These are phyloP conservation scores for Sarcodon aspratus DNA, from an alignment of 768 basidiomycete genomes.

Conservation along the genomic window DNA sequence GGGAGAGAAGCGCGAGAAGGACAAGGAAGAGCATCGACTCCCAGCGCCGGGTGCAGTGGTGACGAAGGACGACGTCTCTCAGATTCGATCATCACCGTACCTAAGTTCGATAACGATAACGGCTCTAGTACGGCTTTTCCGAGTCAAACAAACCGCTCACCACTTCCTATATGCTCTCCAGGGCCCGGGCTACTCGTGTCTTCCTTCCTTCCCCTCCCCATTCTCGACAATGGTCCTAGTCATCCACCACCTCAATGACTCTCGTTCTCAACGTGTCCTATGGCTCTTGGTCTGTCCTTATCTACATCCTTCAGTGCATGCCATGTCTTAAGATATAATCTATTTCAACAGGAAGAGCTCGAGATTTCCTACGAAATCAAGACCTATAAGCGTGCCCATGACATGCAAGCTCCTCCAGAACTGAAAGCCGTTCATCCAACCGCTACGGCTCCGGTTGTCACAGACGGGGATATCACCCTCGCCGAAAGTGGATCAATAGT, in stretches of 20 bases:
- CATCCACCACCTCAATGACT: conserved; percentile 35
- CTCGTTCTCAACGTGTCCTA: conserved; percentile 37
- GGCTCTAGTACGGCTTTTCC: too few species aligned
- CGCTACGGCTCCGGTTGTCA: conserved; percentile 25
- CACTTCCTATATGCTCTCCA: too few species aligned
- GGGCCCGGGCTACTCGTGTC: too few species aligned
- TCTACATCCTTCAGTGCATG: not conserved
- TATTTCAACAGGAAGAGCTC: conserved; percentile 34
- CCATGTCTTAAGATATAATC: not conserved
- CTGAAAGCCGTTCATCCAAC: conserved; percentile 21
- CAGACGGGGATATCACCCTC: conserved; percentile 22
- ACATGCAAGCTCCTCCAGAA: conserved; percentile 17
- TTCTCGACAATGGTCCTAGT: conserved; percentile 4
- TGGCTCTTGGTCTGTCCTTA: conserved; percentile 27
- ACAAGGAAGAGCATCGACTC: too few species aligned
- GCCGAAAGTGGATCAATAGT: conserved; percentile 28
- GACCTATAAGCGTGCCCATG: conserved; percentile 16
- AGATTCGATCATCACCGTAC: too few species aligned
- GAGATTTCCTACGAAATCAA: conserved; percentile 24
- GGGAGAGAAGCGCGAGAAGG: too few species aligned
- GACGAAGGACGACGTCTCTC: too few species aligned
- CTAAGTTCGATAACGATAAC: too few species aligned
- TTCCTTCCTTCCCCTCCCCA: too few species aligned
- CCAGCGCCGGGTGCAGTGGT: too few species aligned
- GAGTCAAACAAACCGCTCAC: too few species aligned